Evolutionary conservation across 805 yeast species (phyloP).

Genomic region (Ogataea naganishii): DNA sequence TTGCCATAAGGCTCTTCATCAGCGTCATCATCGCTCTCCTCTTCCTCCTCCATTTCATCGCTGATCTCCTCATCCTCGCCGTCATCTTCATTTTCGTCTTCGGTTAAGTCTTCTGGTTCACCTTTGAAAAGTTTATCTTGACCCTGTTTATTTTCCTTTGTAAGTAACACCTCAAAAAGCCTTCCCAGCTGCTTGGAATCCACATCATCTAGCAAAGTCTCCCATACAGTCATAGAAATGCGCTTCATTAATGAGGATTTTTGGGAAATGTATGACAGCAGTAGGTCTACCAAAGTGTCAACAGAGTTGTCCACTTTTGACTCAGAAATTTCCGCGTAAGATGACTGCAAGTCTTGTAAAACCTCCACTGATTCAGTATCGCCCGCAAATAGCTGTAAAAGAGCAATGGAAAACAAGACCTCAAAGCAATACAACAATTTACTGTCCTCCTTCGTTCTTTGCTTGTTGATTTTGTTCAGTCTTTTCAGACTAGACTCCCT

Average conservation of each 20-base stretch:
- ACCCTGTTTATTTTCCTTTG: slow-evolving; percentile 78
- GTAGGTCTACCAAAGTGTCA: slow-evolving; percentile 33
- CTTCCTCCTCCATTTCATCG: slow-evolving; percentile 24
- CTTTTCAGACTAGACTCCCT: slow-evolving; percentile 40
- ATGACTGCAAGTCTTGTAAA: slow-evolving; percentile 60
- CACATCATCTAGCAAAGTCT: slow-evolving; percentile 40
- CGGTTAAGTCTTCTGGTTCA: slow-evolving; percentile 39
- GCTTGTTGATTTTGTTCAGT: too few relatives aligned
- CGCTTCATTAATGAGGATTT: slow-evolving; percentile 50
- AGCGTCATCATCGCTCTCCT: slow-evolving; percentile 26
- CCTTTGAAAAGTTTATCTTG: slow-evolving; percentile 67
- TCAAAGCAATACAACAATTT: slow-evolving; percentile 48
- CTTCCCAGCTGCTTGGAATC: slow-evolving; percentile 35
- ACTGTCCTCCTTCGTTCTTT: slow-evolving; percentile 14
- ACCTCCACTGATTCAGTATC: slow-evolving; percentile 70
- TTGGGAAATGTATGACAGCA: slow-evolving; percentile 49
- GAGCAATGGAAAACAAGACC: slow-evolving; percentile 63
- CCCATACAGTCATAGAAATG: slow-evolving; percentile 39
- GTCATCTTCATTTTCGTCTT: slow-evolving; percentile 37
- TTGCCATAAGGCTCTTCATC: slow-evolving; percentile 25
- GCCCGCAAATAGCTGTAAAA: slow-evolving; percentile 71
- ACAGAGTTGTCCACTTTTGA: slow-evolving; percentile 21
- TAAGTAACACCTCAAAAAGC: slow-evolving; percentile 43
- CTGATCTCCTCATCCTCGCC: slow-evolving; percentile 24
- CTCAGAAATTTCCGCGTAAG: slow-evolving; percentile 40